These are phyloP conservation scores for Plantago major DNA, from an alignment of 257 asterid species.

Conservation along the genomic window DNA sequence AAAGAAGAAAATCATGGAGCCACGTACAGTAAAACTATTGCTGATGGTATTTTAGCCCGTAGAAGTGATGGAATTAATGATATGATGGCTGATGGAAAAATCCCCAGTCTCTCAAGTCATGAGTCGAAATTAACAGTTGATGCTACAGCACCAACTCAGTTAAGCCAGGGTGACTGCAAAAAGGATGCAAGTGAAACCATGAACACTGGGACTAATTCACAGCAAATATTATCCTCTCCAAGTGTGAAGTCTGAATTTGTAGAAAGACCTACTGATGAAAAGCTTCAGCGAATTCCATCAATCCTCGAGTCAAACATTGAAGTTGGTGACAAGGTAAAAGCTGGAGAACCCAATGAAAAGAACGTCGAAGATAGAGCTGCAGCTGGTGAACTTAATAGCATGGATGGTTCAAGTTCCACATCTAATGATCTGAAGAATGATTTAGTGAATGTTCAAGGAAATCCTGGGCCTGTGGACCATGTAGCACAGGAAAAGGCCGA, in stretches of 20 bases:
- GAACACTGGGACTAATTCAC: constrained; percentile 11
- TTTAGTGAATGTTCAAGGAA: constrained; percentile 22
- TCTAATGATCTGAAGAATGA: constrained; percentile 24
- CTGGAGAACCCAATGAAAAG: constrained; percentile 18
- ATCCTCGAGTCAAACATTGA: constrained; percentile 12
- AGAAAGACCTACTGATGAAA: constrained; percentile 23
- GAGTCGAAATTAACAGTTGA: constrained; percentile 17
- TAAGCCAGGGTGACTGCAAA: constrained; percentile 19
- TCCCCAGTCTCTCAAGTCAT: constrained; percentile 13
- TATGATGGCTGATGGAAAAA: constrained; percentile 9
- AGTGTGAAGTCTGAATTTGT: constrained; percentile 17
- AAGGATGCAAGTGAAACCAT: constrained; percentile 16
- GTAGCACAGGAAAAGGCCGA: constrained; percentile 27
- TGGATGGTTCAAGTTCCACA: constrained; percentile 19
- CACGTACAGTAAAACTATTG: constrained; percentile 6
- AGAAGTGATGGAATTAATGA: constrained; percentile 11
- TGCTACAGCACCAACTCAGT: constrained; percentile 13
- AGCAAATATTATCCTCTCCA: constrained; percentile 15
- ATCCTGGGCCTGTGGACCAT: constrained; percentile 19
- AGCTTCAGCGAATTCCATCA: constrained; percentile 17
- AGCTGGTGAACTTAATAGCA: constrained; percentile 11
- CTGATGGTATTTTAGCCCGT: constrained; percentile 17
- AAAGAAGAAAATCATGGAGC: constrained; percentile 20
- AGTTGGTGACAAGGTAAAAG: constrained; percentile 13
- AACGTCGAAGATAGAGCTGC: constrained; percentile 8